These are phyloP conservation scores for Diaporthe vexans DNA, from an alignment of 2,329 filamentous ascomycete genomes.

Conservation along the genomic window DNA sequence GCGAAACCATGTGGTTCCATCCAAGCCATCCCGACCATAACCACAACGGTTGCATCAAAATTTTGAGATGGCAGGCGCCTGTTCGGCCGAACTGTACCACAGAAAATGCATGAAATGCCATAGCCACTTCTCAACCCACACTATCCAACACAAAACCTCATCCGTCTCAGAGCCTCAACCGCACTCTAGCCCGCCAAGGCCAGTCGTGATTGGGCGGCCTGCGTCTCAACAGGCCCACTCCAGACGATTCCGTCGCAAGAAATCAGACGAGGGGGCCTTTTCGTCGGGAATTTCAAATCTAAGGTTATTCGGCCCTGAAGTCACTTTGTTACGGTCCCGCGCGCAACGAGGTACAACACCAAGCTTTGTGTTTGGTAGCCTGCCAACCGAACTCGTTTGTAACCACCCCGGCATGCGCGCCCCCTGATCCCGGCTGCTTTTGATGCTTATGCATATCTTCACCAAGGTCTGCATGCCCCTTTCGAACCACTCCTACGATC, in stretches of 20 bases:
- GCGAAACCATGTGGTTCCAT: slow-evolving; percentile 19
- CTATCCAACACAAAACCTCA: slow-evolving; percentile 39
- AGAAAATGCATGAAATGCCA: slow-evolving; percentile 30
- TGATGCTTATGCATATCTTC: slow-evolving; percentile 19
- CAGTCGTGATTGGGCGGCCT: slow-evolving; percentile 23
- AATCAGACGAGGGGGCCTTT: slow-evolving; percentile 31
- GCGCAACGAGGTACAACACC: slow-evolving; percentile 2
- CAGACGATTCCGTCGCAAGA: slow-evolving; percentile 33
- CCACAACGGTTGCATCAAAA: slow-evolving; percentile 29
- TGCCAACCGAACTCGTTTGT: slow-evolving; percentile 29
- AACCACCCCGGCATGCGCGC: background rate
- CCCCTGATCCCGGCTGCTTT: slow-evolving; percentile 32
- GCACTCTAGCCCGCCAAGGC: slow-evolving; percentile 57
- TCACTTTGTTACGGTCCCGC: background rate
- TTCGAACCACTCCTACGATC: slow-evolving; percentile 20
- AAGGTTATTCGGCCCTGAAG: slow-evolving; percentile 31
- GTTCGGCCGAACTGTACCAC: slow-evolving; percentile 9
- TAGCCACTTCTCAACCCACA: slow-evolving; percentile 29
- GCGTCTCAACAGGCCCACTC: background rate
- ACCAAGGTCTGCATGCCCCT: slow-evolving; percentile 17
- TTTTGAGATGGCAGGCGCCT: slow-evolving; percentile 36
- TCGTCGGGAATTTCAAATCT: slow-evolving; percentile 27
- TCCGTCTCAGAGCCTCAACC: slow-evolving; percentile 50
- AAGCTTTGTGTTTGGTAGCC: slow-evolving; percentile 29
- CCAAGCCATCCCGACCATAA: slow-evolving; percentile 21